A percentile compares a stretch with the other conserved stretches of the same genome.
Evolutionary conservation across 257 asterid genomes (phyloP).

Genomic region (Solanum infundibuliforme): DNA sequence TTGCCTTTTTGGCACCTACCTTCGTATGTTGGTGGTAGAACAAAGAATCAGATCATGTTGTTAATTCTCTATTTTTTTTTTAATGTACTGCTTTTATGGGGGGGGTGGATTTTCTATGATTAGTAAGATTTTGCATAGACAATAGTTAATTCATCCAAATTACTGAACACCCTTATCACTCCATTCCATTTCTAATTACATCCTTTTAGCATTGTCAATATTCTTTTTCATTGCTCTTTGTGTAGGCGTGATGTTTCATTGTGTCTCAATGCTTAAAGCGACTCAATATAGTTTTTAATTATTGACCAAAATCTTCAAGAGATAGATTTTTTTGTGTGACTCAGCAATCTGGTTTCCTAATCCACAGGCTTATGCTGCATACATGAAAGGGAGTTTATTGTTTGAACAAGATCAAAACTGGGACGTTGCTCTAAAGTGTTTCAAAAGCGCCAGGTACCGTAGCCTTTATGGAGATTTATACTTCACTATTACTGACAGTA

Average conservation of each 20-base stretch:
- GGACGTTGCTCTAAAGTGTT: conserved; percentile 84
- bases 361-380: conserved; percentile 86
- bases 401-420: conserved; percentile 91
- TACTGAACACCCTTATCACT: neutral
- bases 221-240: neutral
- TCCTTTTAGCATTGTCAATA: neutral
- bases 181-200: neutral
- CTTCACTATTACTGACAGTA: neutral
- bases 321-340: neutral
- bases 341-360: conserved; percentile 7
- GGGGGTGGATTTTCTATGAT: neutral
- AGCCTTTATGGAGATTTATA: neutral
- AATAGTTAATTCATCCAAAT: neutral
- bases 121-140: neutral
- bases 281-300: neutral
- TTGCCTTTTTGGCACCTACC: neutral
- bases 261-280: neutral
- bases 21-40: neutral
- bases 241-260: neutral
- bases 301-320: neutral
- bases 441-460: conserved; percentile 79
- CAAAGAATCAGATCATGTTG: neutral
- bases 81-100: neutral
- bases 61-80: neutral
- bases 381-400: conserved; percentile 85